Conservation (phyloP, 1,139 yeast genomes). For the Pneumocystis murina region DNA sequence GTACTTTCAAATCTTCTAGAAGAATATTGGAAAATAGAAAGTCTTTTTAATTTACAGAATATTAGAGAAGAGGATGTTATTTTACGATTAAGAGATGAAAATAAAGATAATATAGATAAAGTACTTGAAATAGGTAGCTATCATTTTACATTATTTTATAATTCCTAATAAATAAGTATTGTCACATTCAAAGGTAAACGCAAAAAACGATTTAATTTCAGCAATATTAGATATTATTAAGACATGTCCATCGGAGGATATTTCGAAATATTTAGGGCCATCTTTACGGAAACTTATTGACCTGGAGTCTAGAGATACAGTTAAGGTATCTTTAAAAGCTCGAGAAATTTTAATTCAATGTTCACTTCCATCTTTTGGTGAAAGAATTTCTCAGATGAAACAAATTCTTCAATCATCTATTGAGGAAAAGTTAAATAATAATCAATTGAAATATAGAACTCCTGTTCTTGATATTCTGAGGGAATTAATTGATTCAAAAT, state of each 20-base stretch:
- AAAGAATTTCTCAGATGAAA: conserved; percentile 92
- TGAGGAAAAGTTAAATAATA: conserved; percentile 76
- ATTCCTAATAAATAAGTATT: conserved; percentile 30
- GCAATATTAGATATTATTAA: conserved; percentile 42
- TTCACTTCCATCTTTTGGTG: conserved; percentile 87
- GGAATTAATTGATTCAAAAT: conserved; percentile 90
- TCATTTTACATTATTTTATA: not conserved
- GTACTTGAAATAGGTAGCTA: conserved; percentile 39
- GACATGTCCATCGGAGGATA: conserved; percentile 42
- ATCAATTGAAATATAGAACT: conserved; percentile 51
- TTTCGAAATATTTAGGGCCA: conserved; percentile 55
- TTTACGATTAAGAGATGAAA: conserved; percentile 70
- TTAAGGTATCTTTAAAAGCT: conserved; percentile 90
- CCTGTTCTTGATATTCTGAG: conserved; percentile 70
- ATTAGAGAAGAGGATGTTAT: conserved; percentile 68
- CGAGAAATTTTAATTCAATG: conserved; percentile 93
- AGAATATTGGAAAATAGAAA: conserved; percentile 64
- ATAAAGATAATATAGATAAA: conserved; percentile 56
- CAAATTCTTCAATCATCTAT: conserved; percentile 85
- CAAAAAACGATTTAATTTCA: conserved; percentile 76
- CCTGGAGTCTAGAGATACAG: conserved; percentile 75
- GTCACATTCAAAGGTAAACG: conserved; percentile 85
- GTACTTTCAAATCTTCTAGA: conserved; percentile 56
- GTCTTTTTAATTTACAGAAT: conserved; percentile 57
- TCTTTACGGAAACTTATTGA: conserved; percentile 68